Evolutionary conservation across 495 filamentous ascomycete species (phyloP).

Genomic region (Tuber calosporum): DNA sequence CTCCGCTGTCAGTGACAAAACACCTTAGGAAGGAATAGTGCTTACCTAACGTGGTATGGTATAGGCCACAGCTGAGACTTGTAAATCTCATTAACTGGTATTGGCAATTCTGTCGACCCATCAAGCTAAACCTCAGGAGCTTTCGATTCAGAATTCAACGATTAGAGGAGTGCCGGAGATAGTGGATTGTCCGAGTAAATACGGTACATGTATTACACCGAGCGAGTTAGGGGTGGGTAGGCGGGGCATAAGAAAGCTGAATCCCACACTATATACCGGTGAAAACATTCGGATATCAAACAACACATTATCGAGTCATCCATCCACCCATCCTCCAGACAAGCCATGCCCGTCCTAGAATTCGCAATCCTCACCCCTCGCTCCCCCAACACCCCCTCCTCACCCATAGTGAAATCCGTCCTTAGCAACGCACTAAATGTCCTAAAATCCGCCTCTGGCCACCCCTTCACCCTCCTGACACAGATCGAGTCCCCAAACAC

Average conservation of each 20-base stretch:
- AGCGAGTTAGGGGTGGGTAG: no score
- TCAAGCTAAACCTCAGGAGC: no score
- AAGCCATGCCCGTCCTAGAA: constrained; percentile 22
- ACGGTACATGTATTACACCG: no score
- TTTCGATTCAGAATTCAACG: no score
- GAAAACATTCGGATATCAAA: neutral
- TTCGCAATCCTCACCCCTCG: constrained; percentile 22
- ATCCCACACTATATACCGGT: neutral
- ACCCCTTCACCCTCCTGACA: constrained; percentile 11
- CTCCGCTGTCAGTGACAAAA: no score
- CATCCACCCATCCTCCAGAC: neutral
- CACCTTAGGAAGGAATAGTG: no score
- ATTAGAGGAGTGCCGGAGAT: no score
- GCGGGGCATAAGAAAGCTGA: neutral
- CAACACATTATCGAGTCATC: neutral
- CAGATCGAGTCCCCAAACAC: constrained; percentile 19
- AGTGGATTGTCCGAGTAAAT: no score
- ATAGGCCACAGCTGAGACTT: no score
- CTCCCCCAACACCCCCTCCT: constrained; percentile 16
- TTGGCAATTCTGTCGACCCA: no score
- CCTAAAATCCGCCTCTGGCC: constrained; percentile 16
- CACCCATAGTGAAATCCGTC: constrained; percentile 9
- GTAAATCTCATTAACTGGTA: no score
- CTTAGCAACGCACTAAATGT: constrained; percentile 16
- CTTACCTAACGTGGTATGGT: no score